Evolutionary conservation across 2,329 filamentous ascomycete genomes (phyloP).

Genomic region (Thyridium curvatum): DNA sequence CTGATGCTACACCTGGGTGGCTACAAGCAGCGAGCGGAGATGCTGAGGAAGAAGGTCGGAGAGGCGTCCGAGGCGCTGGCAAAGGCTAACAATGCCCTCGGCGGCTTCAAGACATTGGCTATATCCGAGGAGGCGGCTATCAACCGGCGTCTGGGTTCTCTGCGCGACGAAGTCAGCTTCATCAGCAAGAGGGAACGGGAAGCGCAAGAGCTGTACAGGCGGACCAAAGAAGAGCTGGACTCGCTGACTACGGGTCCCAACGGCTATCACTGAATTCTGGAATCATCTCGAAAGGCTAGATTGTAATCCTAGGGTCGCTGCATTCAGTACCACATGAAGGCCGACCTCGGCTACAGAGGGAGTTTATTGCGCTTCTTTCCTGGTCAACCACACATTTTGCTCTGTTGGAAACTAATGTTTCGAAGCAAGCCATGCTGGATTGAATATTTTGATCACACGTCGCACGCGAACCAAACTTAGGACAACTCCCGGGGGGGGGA

Average conservation of each 20-base stretch:
- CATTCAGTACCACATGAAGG: too few relatives aligned
- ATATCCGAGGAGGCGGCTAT: slow-evolving; percentile 76
- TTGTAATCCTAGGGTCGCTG: too few relatives aligned
- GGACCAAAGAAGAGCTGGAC: slow-evolving; percentile 70
- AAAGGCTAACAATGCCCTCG: slow-evolving; percentile 65
- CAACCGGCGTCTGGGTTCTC: slow-evolving; percentile 60
- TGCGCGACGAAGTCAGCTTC: slow-evolving; percentile 79
- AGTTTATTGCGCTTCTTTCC: too few relatives aligned
- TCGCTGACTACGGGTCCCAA: slow-evolving; percentile 37
- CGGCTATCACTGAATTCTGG: slow-evolving; percentile 31
- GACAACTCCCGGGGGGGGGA: too few relatives aligned
- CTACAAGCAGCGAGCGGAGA: slow-evolving; percentile 81
- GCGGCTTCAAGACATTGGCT: slow-evolving; percentile 68
- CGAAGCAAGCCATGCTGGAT: too few relatives aligned
- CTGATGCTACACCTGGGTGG: slow-evolving; percentile 81
- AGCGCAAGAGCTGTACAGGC: slow-evolving; percentile 80
- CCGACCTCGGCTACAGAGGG: too few relatives aligned
- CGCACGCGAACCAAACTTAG: too few relatives aligned
- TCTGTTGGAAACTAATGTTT: too few relatives aligned
- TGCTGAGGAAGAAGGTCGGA: slow-evolving; percentile 69
- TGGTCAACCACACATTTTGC: too few relatives aligned
- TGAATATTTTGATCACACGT: too few relatives aligned
- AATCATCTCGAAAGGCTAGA: too few relatives aligned
- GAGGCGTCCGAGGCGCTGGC: slow-evolving; percentile 70
- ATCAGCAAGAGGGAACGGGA: slow-evolving; percentile 79